Base-by-base conservation (phyloP, 495 filamentous ascomycete genomes). In the Aspergillus affinis region DNA sequence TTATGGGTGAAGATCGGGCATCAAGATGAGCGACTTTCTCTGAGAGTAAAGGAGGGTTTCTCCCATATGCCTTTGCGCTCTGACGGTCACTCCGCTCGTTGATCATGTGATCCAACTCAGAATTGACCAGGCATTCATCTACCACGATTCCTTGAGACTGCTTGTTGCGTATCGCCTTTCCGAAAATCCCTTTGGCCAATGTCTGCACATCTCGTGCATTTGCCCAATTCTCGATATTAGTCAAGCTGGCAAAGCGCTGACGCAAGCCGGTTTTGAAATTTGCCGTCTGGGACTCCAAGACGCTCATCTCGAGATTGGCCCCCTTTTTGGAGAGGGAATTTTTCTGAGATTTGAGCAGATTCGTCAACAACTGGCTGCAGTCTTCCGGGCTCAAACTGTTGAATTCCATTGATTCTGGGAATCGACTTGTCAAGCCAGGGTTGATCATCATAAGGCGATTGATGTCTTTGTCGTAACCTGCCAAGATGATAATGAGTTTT, bases 401-500 rank as follows among this genome's bases (percentile, higher is more conserved):
- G 58, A 85, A 86, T 2, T 73, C 59, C 8, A 86, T 57, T 26
- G 74, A 71, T 15, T 82, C 80, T 0, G 81, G 69, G 68, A 85
- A 85, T 6, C 81, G 77, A 60, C 82, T 82, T 1, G 75, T 74
- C 7, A 86, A 63, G 2, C 82, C 82, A 0, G 72, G 70, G 50
- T 85, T 84, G 10, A 72, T 66, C 2, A 69, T 56, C 82, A 93
- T 84, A 1, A 94, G 79, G 0, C 79, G 74, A 65, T 92, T 86
- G 63, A 93, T 92, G 32, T 91, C 86, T 0, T 74, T 41, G 58
- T 71, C 69, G 50, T 93, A 92, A 2, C 90, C 90, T 0, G 90
- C 90, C 0, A 93, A 77, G 48, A 94, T 90, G 17, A 89, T 78
- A 47, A 94, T 78, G 2, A 94, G 67, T 59, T 88, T 91, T 50